Evolutionary conservation across 768 basidiomycete species (phyloP).

Genomic region (Amanita polypyramis): DNA sequence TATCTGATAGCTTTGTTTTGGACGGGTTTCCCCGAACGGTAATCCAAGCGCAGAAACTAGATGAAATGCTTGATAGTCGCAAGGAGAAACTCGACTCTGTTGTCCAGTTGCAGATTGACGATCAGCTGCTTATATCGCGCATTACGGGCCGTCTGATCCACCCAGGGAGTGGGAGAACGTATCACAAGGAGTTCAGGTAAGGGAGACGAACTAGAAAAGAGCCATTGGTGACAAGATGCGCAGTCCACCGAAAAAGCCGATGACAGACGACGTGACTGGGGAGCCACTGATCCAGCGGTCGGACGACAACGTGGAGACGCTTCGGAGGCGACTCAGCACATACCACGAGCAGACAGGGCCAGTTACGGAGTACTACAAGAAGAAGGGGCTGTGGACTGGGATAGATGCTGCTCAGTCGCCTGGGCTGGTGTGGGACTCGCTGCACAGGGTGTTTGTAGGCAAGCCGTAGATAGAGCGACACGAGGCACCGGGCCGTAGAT

Average conservation of each 20-base stretch:
- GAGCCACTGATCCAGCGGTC: slow-evolving; percentile 95
- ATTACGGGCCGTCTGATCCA: slow-evolving; percentile 97
- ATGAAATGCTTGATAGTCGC: slow-evolving; percentile 73
- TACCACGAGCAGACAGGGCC: slow-evolving; percentile 94
- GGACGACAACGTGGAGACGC: slow-evolving; percentile 94
- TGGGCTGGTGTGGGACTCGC: slow-evolving; percentile 80
- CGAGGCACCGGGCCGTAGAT: neutral
- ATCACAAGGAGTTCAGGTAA: slow-evolving; percentile 93
- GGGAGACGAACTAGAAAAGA: slow-evolving; percentile 18
- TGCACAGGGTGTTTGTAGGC: slow-evolving; percentile 51
- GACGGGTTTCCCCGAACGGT: slow-evolving; percentile 99
- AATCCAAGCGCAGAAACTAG: slow-evolving; percentile 92
- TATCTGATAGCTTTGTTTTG: slow-evolving; percentile 84
- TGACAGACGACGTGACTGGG: slow-evolving; percentile 88
- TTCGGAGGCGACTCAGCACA: slow-evolving; percentile 78
- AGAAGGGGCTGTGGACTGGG: slow-evolving; percentile 79
- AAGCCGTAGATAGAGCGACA: neutral
- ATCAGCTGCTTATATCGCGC: slow-evolving; percentile 91
- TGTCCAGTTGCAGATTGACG: slow-evolving; percentile 85
- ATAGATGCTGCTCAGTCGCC: slow-evolving; percentile 95
- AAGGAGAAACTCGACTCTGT: slow-evolving; percentile 90
- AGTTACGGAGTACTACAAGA: slow-evolving; percentile 93
- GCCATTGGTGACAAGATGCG: neutral
- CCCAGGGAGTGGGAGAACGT: slow-evolving; percentile 78
- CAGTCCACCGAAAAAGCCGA: slow-evolving; percentile 96